phyloP scores from a whole-genome alignment of 139 green algal species.

The Coelastrella sp. region DNA sequence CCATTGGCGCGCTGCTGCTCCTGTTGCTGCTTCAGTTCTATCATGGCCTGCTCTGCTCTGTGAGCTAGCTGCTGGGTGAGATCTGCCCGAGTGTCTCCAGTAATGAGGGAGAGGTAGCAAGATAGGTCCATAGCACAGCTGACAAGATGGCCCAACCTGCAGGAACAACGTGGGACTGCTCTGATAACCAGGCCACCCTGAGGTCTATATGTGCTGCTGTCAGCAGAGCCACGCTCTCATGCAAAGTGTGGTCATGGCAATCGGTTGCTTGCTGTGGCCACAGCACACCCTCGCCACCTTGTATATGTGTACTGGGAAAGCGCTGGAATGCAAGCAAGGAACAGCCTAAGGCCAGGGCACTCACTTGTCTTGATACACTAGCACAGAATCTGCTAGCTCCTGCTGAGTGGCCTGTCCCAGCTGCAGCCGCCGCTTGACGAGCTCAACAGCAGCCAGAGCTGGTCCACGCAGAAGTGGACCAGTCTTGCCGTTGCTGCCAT shows the following conservation, averaged over 20 bases:
- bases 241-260: no score
- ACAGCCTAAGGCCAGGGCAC: not conserved
- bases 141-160: conserved; percentile 55
- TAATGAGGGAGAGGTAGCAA: conserved; percentile 47
- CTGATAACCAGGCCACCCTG: no score
- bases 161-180: not conserved
- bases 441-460: conserved; percentile 41
- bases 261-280: no score
- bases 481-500: not conserved
- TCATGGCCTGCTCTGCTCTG: not conserved
- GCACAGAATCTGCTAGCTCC: conserved; percentile 47
- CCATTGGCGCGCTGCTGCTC: conserved; percentile 11
- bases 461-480: conserved; percentile 36
- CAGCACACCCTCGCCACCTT: not conserved
- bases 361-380: conserved; percentile 53
- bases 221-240: not conserved
- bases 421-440: conserved; percentile 51
- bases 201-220: not conserved
- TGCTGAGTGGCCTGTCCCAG: conserved; percentile 45
- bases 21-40: conserved; percentile 13
- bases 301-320: no score
- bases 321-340: not conserved
- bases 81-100: not conserved
- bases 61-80: conserved; percentile 12
- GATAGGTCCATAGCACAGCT: conserved; percentile 69